These are phyloP conservation scores for Dillenia turbinata DNA, from an alignment of 164 flowering plant species.

Conservation along the genomic window DNA sequence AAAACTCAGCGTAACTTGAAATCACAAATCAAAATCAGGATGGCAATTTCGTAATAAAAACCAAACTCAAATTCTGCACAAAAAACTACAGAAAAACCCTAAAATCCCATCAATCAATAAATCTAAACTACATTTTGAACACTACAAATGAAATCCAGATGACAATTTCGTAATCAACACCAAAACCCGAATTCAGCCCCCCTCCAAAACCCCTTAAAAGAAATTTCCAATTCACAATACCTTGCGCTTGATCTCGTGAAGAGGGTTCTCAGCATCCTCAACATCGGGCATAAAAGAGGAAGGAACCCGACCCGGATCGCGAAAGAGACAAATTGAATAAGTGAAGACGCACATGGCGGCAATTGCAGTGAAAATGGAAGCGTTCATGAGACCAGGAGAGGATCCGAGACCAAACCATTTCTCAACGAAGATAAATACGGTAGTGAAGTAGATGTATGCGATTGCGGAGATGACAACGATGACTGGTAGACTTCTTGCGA, in stretches of 20 bases:
- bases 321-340: constrained; percentile 44
- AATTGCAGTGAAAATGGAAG: constrained; percentile 48
- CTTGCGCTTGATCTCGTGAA: constrained; percentile 98
- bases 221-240: constrained; percentile 19
- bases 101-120: neutral
- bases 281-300: constrained; percentile 61
- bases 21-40: neutral
- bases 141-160: neutral
- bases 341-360: constrained; percentile 48
- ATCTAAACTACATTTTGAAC: neutral
- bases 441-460: constrained; percentile 54
- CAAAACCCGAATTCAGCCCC: neutral
- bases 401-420: constrained; percentile 77
- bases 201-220: neutral
- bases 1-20: too few species aligned
- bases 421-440: constrained; percentile 68
- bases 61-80: neutral
- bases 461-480: constrained; percentile 55
- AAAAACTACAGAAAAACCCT: neutral
- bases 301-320: constrained; percentile 91
- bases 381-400: constrained; percentile 80
- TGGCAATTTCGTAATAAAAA: neutral
- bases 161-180: neutral
- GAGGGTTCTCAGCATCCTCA: constrained; percentile 60
- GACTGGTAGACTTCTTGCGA: constrained; percentile 57